phyloP scores from a whole-genome alignment of 805 yeast species.

The Wickerhamiella azyma region DNA sequence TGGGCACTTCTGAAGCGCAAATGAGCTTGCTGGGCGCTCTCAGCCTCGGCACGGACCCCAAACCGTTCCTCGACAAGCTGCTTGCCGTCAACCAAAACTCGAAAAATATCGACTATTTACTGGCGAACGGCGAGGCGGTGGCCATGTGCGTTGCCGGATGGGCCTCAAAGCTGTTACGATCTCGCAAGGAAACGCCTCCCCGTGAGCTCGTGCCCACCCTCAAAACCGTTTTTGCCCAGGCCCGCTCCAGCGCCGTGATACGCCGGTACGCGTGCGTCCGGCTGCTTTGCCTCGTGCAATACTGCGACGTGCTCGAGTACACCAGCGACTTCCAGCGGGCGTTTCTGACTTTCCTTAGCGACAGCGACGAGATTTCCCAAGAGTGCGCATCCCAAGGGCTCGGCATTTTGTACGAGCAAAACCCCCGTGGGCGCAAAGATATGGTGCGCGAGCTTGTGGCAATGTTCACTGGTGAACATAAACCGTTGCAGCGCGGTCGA shows the following conservation, averaged over 20 bases:
- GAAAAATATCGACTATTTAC: constrained; percentile 61
- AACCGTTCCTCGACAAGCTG: constrained; percentile 31
- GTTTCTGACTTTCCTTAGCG: constrained; percentile 68
- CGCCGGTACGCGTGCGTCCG: constrained; percentile 73
- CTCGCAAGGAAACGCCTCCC: constrained; percentile 30
- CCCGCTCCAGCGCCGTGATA: constrained; percentile 32
- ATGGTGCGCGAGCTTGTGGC: constrained; percentile 58
- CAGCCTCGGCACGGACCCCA: constrained; percentile 28
- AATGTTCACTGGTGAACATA: constrained; percentile 51
- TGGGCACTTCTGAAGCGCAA: constrained; percentile 38
- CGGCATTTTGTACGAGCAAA: constrained; percentile 65
- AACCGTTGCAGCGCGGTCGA: constrained; percentile 43
- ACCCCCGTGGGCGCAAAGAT: constrained; percentile 52
- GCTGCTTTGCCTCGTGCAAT: constrained; percentile 69
- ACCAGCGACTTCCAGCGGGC: constrained; percentile 54
- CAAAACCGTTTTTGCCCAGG: not conserved
- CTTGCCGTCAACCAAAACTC: constrained; percentile 42
- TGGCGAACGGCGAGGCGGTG: constrained; percentile 75
- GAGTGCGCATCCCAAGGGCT: constrained; percentile 87
- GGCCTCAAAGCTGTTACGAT: constrained; percentile 42
- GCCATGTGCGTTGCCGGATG: constrained; percentile 62
- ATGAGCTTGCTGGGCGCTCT: constrained; percentile 43
- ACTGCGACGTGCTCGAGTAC: constrained; percentile 36
- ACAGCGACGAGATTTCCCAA: constrained; percentile 75
- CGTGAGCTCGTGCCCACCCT: not conserved